Conservation (phyloP, 169 alveolate species). For the Babesia divergens region DNA sequence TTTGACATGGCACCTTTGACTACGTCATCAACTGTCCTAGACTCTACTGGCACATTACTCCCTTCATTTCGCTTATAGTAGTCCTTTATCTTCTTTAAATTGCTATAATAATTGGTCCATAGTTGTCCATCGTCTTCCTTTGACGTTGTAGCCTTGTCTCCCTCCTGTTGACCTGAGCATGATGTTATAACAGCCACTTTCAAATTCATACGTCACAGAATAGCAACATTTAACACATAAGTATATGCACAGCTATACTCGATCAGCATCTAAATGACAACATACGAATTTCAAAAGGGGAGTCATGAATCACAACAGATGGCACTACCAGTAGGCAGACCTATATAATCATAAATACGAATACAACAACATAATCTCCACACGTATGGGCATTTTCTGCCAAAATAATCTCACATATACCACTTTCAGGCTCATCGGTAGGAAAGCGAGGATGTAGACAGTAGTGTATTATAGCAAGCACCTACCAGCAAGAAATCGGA, state of each 20-base stretch:
- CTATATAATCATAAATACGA: no score
- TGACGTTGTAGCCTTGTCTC: slow-evolving; percentile 47
- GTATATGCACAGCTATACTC: no score
- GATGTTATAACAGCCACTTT: neutral
- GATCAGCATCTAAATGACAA: no score
- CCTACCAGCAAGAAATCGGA: slow-evolving; percentile 56
- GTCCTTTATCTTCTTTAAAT: slow-evolving; percentile 68
- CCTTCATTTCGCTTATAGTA: slow-evolving; percentile 63
- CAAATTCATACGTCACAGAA: neutral
- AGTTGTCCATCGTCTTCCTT: slow-evolving; percentile 56
- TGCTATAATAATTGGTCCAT: slow-evolving; percentile 77
- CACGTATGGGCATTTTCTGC: no score
- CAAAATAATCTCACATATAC: no score
- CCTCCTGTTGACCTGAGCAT: slow-evolving; percentile 46
- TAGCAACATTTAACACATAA: neutral
- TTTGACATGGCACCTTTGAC: slow-evolving; percentile 60
- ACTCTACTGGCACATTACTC: slow-evolving; percentile 47
- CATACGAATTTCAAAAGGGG: no score
- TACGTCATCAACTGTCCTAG: slow-evolving; percentile 51
- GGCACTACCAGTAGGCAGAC: no score
- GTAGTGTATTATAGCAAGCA: neutral
- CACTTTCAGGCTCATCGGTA: no score
- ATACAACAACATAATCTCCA: no score
- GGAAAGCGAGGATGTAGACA: no score
- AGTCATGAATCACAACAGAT: no score